Evolutionary conservation across 2,329 filamentous ascomycete species (phyloP), one percentile per base, ranked within the genome.

Genomic region (Fusarium sp.): DNA sequence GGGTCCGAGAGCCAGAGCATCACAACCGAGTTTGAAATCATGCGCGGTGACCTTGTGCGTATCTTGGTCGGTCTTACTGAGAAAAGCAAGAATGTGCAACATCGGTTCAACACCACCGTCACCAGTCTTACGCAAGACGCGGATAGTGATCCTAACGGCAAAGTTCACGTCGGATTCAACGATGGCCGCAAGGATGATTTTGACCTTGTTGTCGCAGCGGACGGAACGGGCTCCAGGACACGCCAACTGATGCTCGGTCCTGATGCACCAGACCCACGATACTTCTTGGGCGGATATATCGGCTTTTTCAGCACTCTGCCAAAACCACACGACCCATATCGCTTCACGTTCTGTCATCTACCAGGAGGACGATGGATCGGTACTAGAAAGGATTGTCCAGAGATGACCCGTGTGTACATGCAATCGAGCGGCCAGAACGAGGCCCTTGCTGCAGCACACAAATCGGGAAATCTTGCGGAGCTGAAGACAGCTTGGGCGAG

Each of bases 201-300:
- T 21, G 58, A 61, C 26, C 58, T 61, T 15, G 58, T 61, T 3
- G 40, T 61, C 4, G 56, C 58, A 7, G 40, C 63, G 11, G 63
- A 66, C 34, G 63, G 63, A 2, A 62, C 56, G 0, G 51, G 62
- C 3, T 66, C 62, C 0, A 67, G 32, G 8, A 66, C 63, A 2
- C 46, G 62, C 1, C 52, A 38, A 15, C 46, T 66, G 17, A 67
- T 66, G 65, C 64, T 68, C 1, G 64, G 65, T 9, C 54, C 54
- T 4, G 43, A 53, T 5, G 54, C 59, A 14, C 59, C 59, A 1
- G 65, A 68, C 26, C 59, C 65, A 20, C 32, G 64, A 14, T 47
- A 65, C 32, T 48, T 30, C 9, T 45, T 60, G 1, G 65, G 65
- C 6, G 63, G n/a, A 56, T 73, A 67, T 10, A 57, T 66, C 46